Evolutionary conservation across 192 early-diverging fungal species (phyloP), one percentile per base, ranked within the genome.

Genomic region (Jimgerdemannia lactiflua): DNA sequence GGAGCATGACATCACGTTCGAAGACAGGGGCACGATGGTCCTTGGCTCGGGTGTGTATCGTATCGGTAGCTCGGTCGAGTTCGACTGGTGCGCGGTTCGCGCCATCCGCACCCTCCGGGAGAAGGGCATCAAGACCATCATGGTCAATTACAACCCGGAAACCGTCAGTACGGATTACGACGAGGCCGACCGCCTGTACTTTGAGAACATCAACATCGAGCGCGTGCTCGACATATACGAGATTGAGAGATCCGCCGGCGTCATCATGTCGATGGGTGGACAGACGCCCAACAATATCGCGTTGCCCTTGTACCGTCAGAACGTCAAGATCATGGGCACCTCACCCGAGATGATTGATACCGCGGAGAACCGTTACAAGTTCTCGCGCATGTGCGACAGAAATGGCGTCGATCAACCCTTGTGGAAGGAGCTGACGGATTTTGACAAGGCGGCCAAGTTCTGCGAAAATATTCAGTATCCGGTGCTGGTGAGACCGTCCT

Each of bases 71-170:
- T 97, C 95, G 74, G 96, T 98, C n/a, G 96, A 99, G 83, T 98
- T 98, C 80, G 96, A 99, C 79, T 98, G 98, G 98, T 99, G 98
- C 77, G 98, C 94, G 40, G 98, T 99, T 44, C 91, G 94, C 54
- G 95, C 95, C 64, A 98, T 99, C 71, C 95, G 97, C 71, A 95
- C 96, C 39, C 89, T 99, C 69, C 94, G 97, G 69, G 89, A 91
- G 64, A 87, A 87, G 75, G 89, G 91, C 29, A 85, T 92, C 85
- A 97, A 99, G 89, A 98, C 98, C 4, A 87, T 99, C 78, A 99
- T 99, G 98, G 86, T 99, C 77, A 99, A 99, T 90, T 99, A 98
- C 86, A 99, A 99, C 83, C 98, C 98, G 20, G 98, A 99, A 81
- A 99, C 98, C 3, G 98, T 99, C n/a, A 96, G 94, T 11, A 99